These are phyloP conservation scores for Setaria viridis DNA, from an alignment of 202 grass and related monocot species.

Conservation along the genomic window DNA sequence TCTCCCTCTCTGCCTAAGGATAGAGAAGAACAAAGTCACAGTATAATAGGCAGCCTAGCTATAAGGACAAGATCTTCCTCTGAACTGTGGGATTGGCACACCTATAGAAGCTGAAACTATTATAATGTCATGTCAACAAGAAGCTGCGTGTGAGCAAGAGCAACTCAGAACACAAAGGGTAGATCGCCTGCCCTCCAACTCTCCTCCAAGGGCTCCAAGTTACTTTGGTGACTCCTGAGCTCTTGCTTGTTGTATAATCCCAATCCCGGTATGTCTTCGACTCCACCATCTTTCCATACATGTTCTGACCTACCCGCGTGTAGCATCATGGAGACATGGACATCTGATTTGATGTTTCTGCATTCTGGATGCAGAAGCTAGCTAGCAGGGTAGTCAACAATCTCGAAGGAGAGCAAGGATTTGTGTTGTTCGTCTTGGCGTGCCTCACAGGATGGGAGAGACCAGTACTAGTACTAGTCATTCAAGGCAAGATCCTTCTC, in stretches of 20 bases:
- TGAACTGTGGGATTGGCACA: slow-evolving; percentile 50
- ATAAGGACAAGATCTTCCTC: slow-evolving; percentile 55
- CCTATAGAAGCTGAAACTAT: slow-evolving; percentile 39
- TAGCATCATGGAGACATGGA: neutral
- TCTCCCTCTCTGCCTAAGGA: neutral
- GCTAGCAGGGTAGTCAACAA: neutral
- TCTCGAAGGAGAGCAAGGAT: slow-evolving; percentile 14
- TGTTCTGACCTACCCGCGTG: neutral
- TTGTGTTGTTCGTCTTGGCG: neutral
- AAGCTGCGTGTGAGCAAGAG: slow-evolving; percentile 44
- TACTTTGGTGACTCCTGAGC: neutral
- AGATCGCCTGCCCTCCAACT: slow-evolving; percentile 38
- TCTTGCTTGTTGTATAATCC: slow-evolving; percentile 38
- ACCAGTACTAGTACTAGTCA: slow-evolving; percentile 57
- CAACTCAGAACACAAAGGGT: slow-evolving; percentile 43
- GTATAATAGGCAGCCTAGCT: slow-evolving; percentile 23
- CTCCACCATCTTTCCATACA: slow-evolving; percentile 15
- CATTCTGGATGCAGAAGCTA: slow-evolving; percentile 24
- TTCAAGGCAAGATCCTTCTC: slow-evolving; percentile 56
- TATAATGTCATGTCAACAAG: slow-evolving; percentile 47
- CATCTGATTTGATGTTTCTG: slow-evolving; percentile 17
- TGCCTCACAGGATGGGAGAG: slow-evolving; percentile 55
- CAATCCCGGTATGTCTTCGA: slow-evolving; percentile 39
- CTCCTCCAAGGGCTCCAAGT: slow-evolving; percentile 18
- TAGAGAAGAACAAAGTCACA: slow-evolving; percentile 15